phyloP scores from a whole-genome alignment of 805 yeast species.

The Wickerhamiella alocasiicola region DNA sequence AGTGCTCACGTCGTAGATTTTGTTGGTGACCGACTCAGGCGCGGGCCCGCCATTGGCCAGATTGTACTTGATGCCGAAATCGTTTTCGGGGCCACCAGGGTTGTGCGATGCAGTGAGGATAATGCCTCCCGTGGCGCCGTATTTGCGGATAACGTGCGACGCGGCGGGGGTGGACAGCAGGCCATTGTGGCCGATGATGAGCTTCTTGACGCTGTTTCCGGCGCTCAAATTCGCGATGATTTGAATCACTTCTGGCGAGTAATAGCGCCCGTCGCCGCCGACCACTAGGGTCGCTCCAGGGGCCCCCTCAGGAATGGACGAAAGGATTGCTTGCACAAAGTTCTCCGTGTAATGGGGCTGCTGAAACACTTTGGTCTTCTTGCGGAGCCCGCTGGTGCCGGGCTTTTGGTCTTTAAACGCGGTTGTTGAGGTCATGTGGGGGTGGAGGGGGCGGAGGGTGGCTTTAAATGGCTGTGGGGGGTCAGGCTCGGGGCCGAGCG shows the following conservation, averaged over 20 bases:
- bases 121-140: constrained; percentile 75
- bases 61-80: constrained; percentile 91
- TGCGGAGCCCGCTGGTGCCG: constrained; percentile 93
- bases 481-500: too few species aligned
- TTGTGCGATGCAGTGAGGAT: constrained; percentile 93
- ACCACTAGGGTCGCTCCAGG: constrained; percentile 64
- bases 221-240: constrained; percentile 73
- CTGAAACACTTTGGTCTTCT: constrained; percentile 77
- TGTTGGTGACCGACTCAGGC: constrained; percentile 85
- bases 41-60: constrained; percentile 96
- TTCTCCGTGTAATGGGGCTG: constrained; percentile 77
- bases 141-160: constrained; percentile 76
- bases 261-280: constrained; percentile 96
- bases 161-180: constrained; percentile 93
- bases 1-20: constrained; percentile 62
- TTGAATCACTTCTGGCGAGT: constrained; percentile 70
- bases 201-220: constrained; percentile 77
- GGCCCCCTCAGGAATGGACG: constrained; percentile 84
- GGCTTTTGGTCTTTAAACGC: constrained; percentile 90
- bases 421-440: constrained; percentile 39
- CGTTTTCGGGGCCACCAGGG: constrained; percentile 92
- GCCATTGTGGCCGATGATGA: constrained; percentile 81
- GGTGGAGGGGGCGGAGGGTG: background rate
- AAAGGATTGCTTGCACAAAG: constrained; percentile 75
- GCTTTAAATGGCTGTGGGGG: background rate